Evolutionary conservation across 2,329 filamentous ascomycete species (phyloP), one percentile per base, ranked within the genome.

Genomic region (Diaporthe longicolla): DNA sequence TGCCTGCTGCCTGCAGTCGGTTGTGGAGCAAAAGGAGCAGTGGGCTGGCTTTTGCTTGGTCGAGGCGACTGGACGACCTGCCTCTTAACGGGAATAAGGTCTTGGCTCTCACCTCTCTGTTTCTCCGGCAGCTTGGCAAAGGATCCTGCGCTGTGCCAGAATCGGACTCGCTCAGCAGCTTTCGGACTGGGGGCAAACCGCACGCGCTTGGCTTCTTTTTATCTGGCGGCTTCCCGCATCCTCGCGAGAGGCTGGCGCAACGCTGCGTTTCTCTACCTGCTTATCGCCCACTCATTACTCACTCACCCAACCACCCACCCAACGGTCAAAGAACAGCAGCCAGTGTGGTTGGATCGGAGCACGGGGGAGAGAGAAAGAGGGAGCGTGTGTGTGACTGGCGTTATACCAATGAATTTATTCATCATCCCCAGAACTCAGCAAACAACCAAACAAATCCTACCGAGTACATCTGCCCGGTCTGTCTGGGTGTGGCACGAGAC

Each of bases 111-210:
- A 68, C 63, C 32, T 68, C 21, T 68, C 15, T 54, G 63, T 40
- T 68, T 54, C 63, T 54, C 63, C 48, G 32, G 45, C n/a, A 68
- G 48, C 63, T 68, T 68, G 63, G 63, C 63, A 19, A 37, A 68
- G 48, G 63, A 68, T 68, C 48, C 63, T 40, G 24, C 63, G 63
- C 63, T 24, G 63, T 35, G 40, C 63, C 63, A 68, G 63, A 68
- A 68, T 24, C 63, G 63, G 63, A 54, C 45, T 54, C 63, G 63
- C 63, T 40, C 29, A 29, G 32, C 45, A 52, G n/a, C 45, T 48
- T 48, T 66, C n/a, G 24, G 19, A 32, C 63, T 66, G 63, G 63
- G 43, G 63, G 45, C 52, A 66, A 48, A 52, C 45, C 29, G 63
- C 63, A 52, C 26, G 45, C 48, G 63, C 48, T 68, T 68, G 48